Percentiles rank a stretch among this genome's conserved stretches.
Conservation (phyloP, 495 filamentous ascomycete species). For the Oleoguttula mirabilis region DNA sequence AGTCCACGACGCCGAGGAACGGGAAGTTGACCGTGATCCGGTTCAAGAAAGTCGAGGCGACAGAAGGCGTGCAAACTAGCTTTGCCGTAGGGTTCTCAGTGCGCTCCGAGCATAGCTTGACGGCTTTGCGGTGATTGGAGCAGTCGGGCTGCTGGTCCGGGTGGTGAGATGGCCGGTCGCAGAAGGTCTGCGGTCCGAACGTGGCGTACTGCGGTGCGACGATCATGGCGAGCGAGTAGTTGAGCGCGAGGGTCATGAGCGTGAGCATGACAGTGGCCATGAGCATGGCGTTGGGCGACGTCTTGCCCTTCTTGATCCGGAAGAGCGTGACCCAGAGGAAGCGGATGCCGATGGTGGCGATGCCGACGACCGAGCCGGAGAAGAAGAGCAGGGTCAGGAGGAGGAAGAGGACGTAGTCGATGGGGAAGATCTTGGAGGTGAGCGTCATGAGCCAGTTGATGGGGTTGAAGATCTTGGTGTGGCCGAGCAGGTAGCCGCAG, state of each 20-base stretch:
- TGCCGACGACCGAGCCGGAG: slow-evolving; percentile 69
- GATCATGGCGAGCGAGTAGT: slow-evolving; percentile 83
- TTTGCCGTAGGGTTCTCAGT: slow-evolving; percentile 48
- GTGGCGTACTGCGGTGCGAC: slow-evolving; percentile 90
- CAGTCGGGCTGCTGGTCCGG: slow-evolving; percentile 64
- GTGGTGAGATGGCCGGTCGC: slow-evolving; percentile 47
- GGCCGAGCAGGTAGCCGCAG: slow-evolving; percentile 88
- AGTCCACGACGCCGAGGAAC: slow-evolving; percentile 83
- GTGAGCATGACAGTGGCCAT: slow-evolving; percentile 83
- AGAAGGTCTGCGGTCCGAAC: slow-evolving; percentile 91
- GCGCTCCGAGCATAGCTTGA: slow-evolving; percentile 71
- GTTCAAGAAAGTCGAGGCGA: slow-evolving; percentile 86
- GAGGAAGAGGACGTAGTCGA: slow-evolving; percentile 83
- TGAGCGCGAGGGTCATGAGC: slow-evolving; percentile 74
- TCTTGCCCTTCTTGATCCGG: slow-evolving; percentile 76
- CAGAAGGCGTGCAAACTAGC: slow-evolving; percentile 75
- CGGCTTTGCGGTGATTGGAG: slow-evolving; percentile 51
- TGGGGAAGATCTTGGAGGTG: slow-evolving; percentile 71
- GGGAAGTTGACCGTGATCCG: slow-evolving; percentile 90
- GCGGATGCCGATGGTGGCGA: slow-evolving; percentile 77
- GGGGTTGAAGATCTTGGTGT: slow-evolving; percentile 87
- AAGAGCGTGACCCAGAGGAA: slow-evolving; percentile 93
- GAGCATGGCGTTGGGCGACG: slow-evolving; percentile 83
- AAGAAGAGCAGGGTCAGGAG: slow-evolving; percentile 77
- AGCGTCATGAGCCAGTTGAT: slow-evolving; percentile 82